These are phyloP conservation scores for Sphagnum fallax DNA, from an alignment of 228 moss, liverwort and hornwort genomes.

Conservation along the genomic window DNA sequence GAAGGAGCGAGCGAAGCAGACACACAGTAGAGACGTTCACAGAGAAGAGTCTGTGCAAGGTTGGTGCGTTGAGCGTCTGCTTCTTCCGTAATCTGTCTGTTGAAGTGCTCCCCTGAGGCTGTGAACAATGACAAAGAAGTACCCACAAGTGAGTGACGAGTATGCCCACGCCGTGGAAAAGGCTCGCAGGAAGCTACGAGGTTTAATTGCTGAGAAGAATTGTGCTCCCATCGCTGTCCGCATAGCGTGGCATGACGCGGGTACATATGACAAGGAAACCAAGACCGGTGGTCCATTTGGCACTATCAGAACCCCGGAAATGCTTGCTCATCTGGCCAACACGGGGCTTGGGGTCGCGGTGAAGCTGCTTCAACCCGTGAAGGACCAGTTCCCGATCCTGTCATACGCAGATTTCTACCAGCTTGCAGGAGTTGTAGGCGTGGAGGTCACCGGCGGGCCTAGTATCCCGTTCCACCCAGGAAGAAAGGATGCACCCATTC, in stretches of 20 bases:
- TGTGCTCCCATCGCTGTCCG: conserved; percentile 78
- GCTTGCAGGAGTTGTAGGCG: conserved; percentile 53
- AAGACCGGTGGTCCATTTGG: conserved; percentile 92
- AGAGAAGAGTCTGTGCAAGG: too few species aligned
- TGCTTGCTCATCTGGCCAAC: conserved; percentile 77
- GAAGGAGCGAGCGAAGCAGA: too few species aligned
- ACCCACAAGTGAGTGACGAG: conserved; percentile 6
- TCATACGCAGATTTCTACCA: conserved; percentile 68
- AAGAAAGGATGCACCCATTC: neutral
- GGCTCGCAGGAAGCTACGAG: conserved; percentile 10
- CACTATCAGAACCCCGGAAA: conserved; percentile 71
- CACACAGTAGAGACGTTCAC: too few species aligned
- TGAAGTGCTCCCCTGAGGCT: too few species aligned
- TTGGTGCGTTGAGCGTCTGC: too few species aligned
- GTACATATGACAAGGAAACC: conserved; percentile 61
- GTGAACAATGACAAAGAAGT: conserved; percentile 4
- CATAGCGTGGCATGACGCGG: conserved; percentile 92
- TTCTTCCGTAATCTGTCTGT: too few species aligned
- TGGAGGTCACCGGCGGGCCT: neutral
- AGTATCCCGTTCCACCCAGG: neutral
- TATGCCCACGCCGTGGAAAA: conserved; percentile 3
- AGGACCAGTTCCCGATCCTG: conserved; percentile 52
- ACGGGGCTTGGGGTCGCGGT: conserved; percentile 83
- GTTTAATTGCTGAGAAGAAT: conserved; percentile 54
- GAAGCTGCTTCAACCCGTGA: conserved; percentile 65